Evolutionary conservation across 306 rosid genomes (phyloP).

Genomic region (Medicago ruthenica): DNA sequence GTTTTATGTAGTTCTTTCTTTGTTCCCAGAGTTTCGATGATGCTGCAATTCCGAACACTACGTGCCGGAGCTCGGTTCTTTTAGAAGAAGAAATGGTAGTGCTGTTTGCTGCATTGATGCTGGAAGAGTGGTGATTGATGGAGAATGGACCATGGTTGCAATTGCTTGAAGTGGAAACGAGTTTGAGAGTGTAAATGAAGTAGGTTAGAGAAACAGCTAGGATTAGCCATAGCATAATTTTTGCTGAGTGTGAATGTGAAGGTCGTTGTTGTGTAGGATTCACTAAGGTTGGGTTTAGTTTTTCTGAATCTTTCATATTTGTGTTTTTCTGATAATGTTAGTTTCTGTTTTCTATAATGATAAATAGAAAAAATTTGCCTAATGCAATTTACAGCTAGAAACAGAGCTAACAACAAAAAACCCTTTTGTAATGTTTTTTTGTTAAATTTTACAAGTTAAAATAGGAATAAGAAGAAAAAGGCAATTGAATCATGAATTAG

Average conservation of each 20-base stretch:
- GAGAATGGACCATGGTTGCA: constrained; percentile 60
- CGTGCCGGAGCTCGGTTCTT: constrained; percentile 62
- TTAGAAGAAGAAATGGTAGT: neutral
- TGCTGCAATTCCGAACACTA: constrained; percentile 93
- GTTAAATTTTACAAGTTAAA: too few species aligned
- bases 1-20: constrained; percentile 84
- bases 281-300: constrained; percentile 40
- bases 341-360: neutral
- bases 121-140: constrained; percentile 29
- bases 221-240: constrained; percentile 71
- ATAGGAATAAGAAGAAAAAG: too few species aligned
- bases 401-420: too few species aligned
- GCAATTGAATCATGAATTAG: too few species aligned
- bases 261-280: constrained; percentile 44
- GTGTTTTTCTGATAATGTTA: neutral
- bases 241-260: constrained; percentile 51
- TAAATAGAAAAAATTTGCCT: neutral
- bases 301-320: constrained; percentile 78
- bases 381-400: neutral
- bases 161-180: constrained; percentile 60
- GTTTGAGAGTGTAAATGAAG: constrained; percentile 71
- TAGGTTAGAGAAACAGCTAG: constrained; percentile 74
- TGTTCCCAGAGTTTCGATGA: constrained; percentile 83
- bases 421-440: too few species aligned
- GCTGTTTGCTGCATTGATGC: constrained; percentile 15